A percentile compares a stretch with the other conserved stretches of the same genome.
Conservation (phyloP, 176 grass and related monocot genomes). For the Lolium perenne region DNA sequence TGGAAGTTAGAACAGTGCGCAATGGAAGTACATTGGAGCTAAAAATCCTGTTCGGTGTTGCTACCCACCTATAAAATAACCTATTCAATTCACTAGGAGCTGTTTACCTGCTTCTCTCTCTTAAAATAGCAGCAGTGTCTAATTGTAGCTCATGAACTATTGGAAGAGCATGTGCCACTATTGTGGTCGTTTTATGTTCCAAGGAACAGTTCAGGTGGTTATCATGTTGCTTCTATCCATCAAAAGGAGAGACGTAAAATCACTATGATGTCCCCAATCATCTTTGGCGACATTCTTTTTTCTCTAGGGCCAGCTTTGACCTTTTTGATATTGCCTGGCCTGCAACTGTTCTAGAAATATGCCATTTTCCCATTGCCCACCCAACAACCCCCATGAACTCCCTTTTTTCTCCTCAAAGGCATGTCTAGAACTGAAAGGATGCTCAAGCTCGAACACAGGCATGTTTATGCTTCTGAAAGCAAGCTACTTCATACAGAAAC, state of each 20-base stretch:
- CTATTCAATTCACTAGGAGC: slow-evolving; percentile 35
- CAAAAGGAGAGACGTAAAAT: not conserved
- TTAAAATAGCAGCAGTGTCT: slow-evolving; percentile 27
- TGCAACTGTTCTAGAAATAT: slow-evolving; percentile 26
- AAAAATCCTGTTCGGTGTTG: slow-evolving; percentile 37
- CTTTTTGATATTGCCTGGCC: slow-evolving; percentile 8
- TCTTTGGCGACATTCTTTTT: not conserved
- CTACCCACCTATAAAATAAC: slow-evolving; percentile 21
- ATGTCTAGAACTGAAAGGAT: slow-evolving; percentile 27
- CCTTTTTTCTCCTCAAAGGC: slow-evolving; percentile 16
- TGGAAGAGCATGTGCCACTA: slow-evolving; percentile 20
- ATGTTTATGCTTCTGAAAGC: slow-evolving; percentile 28
- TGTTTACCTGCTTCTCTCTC: slow-evolving; percentile 29
- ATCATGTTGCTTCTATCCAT: slow-evolving; percentile 34
- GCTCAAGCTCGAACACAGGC: not conserved
- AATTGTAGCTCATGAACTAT: slow-evolving; percentile 8
- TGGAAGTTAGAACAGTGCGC: slow-evolving; percentile 33
- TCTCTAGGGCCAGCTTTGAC: not conserved
- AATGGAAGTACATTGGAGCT: slow-evolving; percentile 26
- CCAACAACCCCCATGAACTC: not conserved
- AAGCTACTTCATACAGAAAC: not conserved
- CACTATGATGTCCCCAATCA: slow-evolving; percentile 23
- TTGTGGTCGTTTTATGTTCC: slow-evolving; percentile 29
- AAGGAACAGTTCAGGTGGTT: slow-evolving; percentile 25
- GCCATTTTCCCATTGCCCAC: not conserved